A percentile compares a stretch with the other conserved stretches of the same genome.
phyloP scores from a whole-genome alignment of 192 early-diverging fungal genomes.

The Coemansia sp. region DNA sequence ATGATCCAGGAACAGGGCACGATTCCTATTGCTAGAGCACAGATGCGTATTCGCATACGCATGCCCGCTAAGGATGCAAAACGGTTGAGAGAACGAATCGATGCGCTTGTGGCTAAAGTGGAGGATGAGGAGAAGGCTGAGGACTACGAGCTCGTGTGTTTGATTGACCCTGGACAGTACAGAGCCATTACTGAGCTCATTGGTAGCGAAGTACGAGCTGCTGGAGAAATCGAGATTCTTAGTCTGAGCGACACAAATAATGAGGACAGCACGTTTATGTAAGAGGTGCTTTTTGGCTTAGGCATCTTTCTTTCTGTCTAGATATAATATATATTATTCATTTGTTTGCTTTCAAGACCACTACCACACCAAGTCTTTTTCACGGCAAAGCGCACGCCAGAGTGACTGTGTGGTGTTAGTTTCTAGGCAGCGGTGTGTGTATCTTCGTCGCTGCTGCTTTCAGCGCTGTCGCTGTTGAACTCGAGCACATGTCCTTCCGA shows the following conservation, averaged over 20 bases:
- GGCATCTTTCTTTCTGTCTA: too few species aligned
- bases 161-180: constrained; percentile 94
- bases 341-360: too few species aligned
- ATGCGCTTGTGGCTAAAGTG: constrained; percentile 64
- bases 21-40: constrained; percentile 91
- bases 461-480: background rate
- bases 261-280: constrained; percentile 56
- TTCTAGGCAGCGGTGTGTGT: background rate
- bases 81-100: constrained; percentile 74
- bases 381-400: too few species aligned
- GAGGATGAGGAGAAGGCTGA: constrained; percentile 67
- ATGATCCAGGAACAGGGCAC: constrained; percentile 83
- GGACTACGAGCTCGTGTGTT: constrained; percentile 40
- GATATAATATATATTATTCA: too few species aligned
- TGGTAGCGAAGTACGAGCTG: constrained; percentile 80
- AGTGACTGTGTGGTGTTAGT: too few species aligned
- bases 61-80: constrained; percentile 86
- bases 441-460: background rate
- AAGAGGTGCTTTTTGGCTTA: too few species aligned
- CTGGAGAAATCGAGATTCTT: constrained; percentile 85
- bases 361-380: too few species aligned
- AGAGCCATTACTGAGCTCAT: constrained; percentile 78
- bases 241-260: constrained; percentile 70
- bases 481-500: constrained; percentile 25
- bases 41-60: constrained; percentile 84